Percentiles rank a stretch among this genome's conserved stretches.
Evolutionary conservation across 768 basidiomycete genomes (phyloP).

Genomic region (Mycena rosella): DNA sequence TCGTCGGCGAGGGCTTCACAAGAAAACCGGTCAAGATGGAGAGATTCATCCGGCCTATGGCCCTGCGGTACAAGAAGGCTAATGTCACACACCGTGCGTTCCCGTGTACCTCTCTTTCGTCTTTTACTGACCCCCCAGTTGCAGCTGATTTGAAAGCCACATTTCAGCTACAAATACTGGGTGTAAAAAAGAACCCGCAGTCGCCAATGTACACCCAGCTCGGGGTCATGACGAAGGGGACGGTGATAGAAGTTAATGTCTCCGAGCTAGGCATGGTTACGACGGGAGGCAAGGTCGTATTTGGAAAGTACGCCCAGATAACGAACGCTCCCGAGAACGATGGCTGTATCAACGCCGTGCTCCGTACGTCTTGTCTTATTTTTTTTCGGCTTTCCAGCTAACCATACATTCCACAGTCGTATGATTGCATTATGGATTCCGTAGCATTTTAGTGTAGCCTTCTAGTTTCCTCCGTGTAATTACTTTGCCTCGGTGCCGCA

Average conservation of each 20-base stretch:
- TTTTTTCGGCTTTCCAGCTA: background rate
- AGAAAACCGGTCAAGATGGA: constrained; percentile 99
- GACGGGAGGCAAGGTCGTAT: constrained; percentile 94
- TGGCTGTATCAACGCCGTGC: constrained; percentile 95
- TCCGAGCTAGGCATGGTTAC: constrained; percentile 98
- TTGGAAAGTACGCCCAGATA: constrained; percentile 94
- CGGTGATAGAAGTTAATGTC: constrained; percentile 98
- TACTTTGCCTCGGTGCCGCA: background rate
- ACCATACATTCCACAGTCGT: constrained; percentile 22
- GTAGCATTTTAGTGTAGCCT: constrained; percentile 23
- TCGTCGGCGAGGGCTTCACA: constrained; percentile 98
- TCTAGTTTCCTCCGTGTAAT: background rate
- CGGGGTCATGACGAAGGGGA: constrained; percentile 98
- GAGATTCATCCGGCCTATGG: constrained; percentile 97
- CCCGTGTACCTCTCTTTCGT: background rate
- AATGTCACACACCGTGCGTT: constrained; percentile 97
- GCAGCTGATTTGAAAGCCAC: constrained; percentile 97
- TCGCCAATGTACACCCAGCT: constrained; percentile 98
- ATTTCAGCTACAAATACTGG: constrained; percentile 97
- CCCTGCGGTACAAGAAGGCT: constrained; percentile 96
- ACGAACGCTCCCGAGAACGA: constrained; percentile 98
- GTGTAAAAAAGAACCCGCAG: constrained; percentile 99
- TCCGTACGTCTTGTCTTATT: constrained; percentile 69
- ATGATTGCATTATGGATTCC: constrained; percentile 8
- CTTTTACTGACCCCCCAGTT: constrained; percentile 14